Conservation (phyloP, 2,329 filamentous ascomycete species). For the Pseudogymnoascus sp. region DNA sequence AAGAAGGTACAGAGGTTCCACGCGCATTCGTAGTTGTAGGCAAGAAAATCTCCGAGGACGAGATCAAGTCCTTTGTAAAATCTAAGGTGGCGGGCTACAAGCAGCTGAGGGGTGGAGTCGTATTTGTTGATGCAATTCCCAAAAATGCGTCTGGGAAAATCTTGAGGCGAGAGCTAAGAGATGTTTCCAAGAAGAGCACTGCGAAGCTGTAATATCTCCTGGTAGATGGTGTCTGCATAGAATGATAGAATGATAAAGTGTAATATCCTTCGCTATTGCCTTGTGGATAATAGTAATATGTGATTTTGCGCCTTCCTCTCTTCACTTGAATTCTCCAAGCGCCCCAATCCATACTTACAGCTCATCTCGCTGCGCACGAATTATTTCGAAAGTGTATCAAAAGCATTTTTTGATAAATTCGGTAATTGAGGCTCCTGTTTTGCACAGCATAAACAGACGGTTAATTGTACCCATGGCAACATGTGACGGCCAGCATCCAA, state of each 20-base stretch:
- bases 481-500: not conserved
- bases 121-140: slow-evolving; percentile 61
- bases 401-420: not conserved
- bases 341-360: not conserved
- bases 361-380: not conserved
- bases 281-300: not conserved
- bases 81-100: slow-evolving; percentile 56
- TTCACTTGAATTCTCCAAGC: not conserved
- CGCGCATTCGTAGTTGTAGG: slow-evolving; percentile 48
- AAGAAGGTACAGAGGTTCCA: slow-evolving; percentile 41
- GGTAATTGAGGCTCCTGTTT: not conserved
- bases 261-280: not conserved
- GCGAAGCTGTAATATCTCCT: not conserved
- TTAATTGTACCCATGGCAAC: not conserved
- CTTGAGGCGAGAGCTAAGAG: slow-evolving; percentile 38
- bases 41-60: slow-evolving; percentile 36
- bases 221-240: not conserved
- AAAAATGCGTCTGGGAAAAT: slow-evolving; percentile 58
- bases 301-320: not conserved
- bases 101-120: slow-evolving; percentile 61
- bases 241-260: not conserved
- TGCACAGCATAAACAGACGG: not conserved
- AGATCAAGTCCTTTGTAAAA: slow-evolving; percentile 52
- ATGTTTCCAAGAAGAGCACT: slow-evolving; percentile 29
- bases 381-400: not conserved